phyloP scores from a whole-genome alignment of 2,329 filamentous ascomycete species.

The Curvularia spicifera region DNA sequence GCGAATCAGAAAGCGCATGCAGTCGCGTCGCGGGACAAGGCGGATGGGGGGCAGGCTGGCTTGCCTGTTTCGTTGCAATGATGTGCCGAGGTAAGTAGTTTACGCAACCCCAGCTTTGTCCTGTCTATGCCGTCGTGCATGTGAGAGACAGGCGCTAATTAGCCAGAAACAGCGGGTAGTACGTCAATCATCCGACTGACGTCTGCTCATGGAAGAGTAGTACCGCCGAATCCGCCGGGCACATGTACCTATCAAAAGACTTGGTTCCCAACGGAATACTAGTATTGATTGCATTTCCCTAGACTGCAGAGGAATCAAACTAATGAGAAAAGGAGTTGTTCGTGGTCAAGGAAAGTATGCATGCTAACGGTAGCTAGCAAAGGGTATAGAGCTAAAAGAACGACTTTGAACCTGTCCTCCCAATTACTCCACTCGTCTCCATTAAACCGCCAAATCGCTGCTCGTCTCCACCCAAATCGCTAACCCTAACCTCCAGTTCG shows the following conservation, averaged over 20 bases:
- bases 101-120: not conserved
- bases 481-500: not conserved
- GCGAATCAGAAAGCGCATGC: not conserved
- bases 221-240: not conserved
- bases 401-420: not conserved
- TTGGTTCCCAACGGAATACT: not conserved
- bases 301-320: not conserved
- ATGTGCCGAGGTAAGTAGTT: conserved; percentile 2
- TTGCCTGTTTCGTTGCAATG: no score
- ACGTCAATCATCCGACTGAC: not conserved
- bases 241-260: not conserved
- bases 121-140: not conserved
- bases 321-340: not conserved
- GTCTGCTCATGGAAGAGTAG: not conserved
- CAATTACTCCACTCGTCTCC: not conserved
- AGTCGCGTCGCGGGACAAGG: not conserved
- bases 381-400: conserved; percentile 16
- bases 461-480: not conserved
- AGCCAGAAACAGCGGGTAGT: not conserved
- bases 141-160: not conserved
- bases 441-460: not conserved
- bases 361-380: conserved; percentile 1
- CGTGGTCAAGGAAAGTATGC: not conserved
- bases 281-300: not conserved
- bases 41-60: not conserved